Conservation (phyloP, 2,329 filamentous ascomycete genomes). For the Trichoderma atrobrunneum region DNA sequence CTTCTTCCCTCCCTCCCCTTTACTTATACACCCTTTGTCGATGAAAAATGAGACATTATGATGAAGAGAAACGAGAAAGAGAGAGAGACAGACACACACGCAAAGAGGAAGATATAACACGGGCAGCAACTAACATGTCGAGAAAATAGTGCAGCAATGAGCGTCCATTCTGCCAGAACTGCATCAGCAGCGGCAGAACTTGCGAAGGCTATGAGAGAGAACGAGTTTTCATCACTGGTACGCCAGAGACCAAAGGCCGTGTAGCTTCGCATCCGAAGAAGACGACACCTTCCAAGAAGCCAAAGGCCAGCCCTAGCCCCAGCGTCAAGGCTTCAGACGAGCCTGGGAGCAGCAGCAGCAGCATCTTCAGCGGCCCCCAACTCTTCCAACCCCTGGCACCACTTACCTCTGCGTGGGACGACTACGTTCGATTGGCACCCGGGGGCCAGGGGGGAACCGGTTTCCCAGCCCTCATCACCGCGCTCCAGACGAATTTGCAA, state of each 20-base stretch:
- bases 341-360: conserved; percentile 21
- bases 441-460: conserved; percentile 24
- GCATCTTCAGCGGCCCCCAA: conserved; percentile 22
- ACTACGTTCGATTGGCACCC: conserved; percentile 42
- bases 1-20: no score
- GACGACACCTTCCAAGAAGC: conserved; percentile 34
- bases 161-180: conserved; percentile 59
- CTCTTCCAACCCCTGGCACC: conserved; percentile 39
- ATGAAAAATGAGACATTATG: neutral
- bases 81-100: neutral
- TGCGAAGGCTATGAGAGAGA: conserved; percentile 63
- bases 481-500: conserved; percentile 44
- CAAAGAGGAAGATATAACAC: neutral
- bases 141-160: conserved; percentile 57
- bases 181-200: conserved; percentile 52
- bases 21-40: neutral
- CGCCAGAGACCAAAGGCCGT: conserved; percentile 50
- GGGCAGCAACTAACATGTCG: neutral
- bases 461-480: conserved; percentile 43
- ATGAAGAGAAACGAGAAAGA: neutral
- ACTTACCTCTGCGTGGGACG: conserved; percentile 50
- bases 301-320: conserved; percentile 23
- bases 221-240: conserved; percentile 63
- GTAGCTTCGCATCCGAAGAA: conserved; percentile 56
- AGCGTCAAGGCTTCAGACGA: conserved; percentile 24